phyloP scores from a whole-genome alignment of 805 yeast species.

The Alloascoidea africana region DNA sequence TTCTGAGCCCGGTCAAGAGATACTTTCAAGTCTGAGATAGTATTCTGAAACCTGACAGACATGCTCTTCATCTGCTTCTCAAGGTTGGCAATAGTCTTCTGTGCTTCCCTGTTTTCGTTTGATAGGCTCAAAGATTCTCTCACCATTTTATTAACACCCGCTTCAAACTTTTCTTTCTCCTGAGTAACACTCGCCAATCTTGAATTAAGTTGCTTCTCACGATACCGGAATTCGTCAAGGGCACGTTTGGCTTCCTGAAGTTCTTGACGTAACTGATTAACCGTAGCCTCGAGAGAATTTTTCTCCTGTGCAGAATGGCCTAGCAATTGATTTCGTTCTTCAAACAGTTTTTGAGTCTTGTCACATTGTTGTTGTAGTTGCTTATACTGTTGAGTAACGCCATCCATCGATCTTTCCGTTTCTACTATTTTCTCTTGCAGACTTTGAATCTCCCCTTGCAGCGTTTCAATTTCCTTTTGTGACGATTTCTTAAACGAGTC shows the following conservation, averaged over 20 bases:
- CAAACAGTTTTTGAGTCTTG: slow-evolving; percentile 10
- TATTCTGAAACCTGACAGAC: slow-evolving; percentile 7
- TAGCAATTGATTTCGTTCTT: slow-evolving; percentile 10
- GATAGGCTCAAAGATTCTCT: slow-evolving; percentile 60
- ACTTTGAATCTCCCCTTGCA: slow-evolving; percentile 14
- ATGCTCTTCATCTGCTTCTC: slow-evolving; percentile 25
- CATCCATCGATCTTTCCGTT: slow-evolving; percentile 21
- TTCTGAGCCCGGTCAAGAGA: slow-evolving; percentile 7
- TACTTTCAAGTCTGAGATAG: background rate
- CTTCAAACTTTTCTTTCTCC: slow-evolving; percentile 55
- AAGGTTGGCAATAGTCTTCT: slow-evolving; percentile 23
- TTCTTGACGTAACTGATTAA: slow-evolving; percentile 13
- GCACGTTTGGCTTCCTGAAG: slow-evolving; percentile 11
- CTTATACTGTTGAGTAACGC: slow-evolving; percentile 15
- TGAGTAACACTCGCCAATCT: slow-evolving; percentile 20
- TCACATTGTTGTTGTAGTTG: background rate
- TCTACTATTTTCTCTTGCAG: slow-evolving; percentile 11
- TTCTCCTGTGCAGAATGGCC: slow-evolving; percentile 18
- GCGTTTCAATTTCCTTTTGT: slow-evolving; percentile 9
- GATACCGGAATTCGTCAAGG: slow-evolving; percentile 13
- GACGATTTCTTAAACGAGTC: slow-evolving; percentile 3
- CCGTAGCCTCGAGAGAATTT: slow-evolving; percentile 14
- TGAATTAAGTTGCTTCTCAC: slow-evolving; percentile 16
- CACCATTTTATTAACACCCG: slow-evolving; percentile 83
- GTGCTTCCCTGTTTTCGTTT: slow-evolving; percentile 39